A percentile compares a stretch with the other conserved stretches of the same genome.
These are phyloP conservation scores for Globisporangium mamillatum DNA, from an alignment of 352 stramenopile species.

Conservation along the genomic window DNA sequence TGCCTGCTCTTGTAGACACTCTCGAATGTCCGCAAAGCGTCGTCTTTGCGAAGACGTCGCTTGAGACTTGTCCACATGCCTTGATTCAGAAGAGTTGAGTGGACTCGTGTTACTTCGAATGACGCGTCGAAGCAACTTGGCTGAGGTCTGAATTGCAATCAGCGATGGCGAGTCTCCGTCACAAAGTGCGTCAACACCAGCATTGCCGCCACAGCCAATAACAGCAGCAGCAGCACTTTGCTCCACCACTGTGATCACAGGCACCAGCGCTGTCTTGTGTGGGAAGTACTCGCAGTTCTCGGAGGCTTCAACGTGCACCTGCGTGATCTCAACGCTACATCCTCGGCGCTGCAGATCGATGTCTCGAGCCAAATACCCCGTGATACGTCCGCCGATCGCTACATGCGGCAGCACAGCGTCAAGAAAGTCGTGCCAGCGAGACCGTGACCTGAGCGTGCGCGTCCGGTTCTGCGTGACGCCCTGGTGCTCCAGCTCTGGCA, in stretches of 20 bases:
- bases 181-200: background rate
- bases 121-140: background rate
- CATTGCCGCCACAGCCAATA: background rate
- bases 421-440: slow-evolving; percentile 74
- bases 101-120: background rate
- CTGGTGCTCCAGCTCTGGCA: slow-evolving; percentile 45
- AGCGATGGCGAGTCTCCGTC: background rate
- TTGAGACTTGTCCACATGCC: background rate
- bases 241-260: slow-evolving; percentile 59
- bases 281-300: slow-evolving; percentile 67
- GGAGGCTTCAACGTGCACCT: slow-evolving; percentile 35
- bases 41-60: background rate
- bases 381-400: slow-evolving; percentile 45
- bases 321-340: slow-evolving; percentile 29
- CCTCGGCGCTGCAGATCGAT: slow-evolving; percentile 47
- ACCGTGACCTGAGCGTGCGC: slow-evolving; percentile 20
- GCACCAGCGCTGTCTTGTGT: slow-evolving; percentile 52
- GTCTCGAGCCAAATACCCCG: slow-evolving; percentile 58
- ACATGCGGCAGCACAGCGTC: slow-evolving; percentile 49
- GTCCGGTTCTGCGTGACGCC: slow-evolving; percentile 19
- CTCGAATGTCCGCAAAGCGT: slow-evolving; percentile 16
- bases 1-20: slow-evolving; percentile 14
- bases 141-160: background rate
- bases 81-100: background rate
- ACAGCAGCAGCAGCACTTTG: slow-evolving; percentile 5